A percentile compares a stretch with the other conserved stretches of the same genome.
Evolutionary conservation across 2,329 filamentous ascomycete genomes (phyloP).

Genomic region (Scorias spongiosa): DNA sequence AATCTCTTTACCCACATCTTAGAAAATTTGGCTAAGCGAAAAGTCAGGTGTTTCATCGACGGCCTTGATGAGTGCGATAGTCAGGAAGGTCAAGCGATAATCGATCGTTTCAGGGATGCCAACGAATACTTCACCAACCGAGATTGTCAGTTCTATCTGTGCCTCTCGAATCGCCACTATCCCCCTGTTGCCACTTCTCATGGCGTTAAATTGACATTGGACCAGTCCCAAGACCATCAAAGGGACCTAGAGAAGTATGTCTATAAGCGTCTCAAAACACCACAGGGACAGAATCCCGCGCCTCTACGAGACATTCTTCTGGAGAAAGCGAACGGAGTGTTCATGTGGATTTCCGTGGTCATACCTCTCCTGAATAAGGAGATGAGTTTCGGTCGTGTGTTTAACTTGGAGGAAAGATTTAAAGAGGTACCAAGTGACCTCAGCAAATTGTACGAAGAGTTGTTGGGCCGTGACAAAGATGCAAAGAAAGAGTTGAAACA

Average conservation of each 20-base stretch:
- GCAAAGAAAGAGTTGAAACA: constrained; percentile 30
- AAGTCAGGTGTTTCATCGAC: constrained; percentile 26
- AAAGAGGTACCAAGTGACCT: constrained; percentile 28
- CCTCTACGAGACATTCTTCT: too few species aligned
- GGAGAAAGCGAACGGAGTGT: constrained; percentile 28
- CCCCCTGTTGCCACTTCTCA: too few species aligned
- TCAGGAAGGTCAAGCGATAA: constrained; percentile 22
- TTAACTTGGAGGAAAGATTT: constrained; percentile 19
- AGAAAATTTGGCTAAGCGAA: constrained; percentile 10
- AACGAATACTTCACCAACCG: constrained; percentile 1
- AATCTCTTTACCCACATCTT: constrained; percentile 14
- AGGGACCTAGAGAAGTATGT: too few species aligned
- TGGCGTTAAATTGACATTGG: too few species aligned
- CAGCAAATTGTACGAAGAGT: constrained; percentile 34
- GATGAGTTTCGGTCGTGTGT: constrained; percentile 22
- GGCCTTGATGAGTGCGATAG: constrained; percentile 33
- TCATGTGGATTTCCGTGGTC: constrained; percentile 33
- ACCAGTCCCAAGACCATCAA: too few species aligned
- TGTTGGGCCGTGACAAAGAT: constrained; percentile 32
- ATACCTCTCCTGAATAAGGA: constrained; percentile 32
- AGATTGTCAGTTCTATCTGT: constrained; percentile 15
- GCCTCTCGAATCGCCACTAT: constrained; percentile 31
- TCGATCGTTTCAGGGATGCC: constrained; percentile 22
- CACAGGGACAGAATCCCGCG: too few species aligned
- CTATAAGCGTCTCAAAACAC: too few species aligned